Percentiles rank a stretch among this genome's conserved stretches.
Conservation (phyloP, 2,329 filamentous ascomycete genomes). For the Penicillium paneum region DNA sequence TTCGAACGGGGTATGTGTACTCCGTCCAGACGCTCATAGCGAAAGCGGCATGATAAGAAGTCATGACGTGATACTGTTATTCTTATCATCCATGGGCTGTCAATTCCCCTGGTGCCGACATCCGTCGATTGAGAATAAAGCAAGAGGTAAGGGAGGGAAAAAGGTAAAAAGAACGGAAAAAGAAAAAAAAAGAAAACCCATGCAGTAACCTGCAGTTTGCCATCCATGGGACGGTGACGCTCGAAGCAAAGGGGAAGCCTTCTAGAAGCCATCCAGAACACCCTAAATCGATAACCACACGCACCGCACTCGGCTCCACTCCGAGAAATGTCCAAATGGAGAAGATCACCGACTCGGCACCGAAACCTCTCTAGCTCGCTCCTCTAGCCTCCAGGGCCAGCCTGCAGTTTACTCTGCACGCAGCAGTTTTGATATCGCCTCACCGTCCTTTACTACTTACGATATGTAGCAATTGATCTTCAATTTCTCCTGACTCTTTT, state of each 20-base stretch:
- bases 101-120: slow-evolving; percentile 10
- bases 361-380: not conserved
- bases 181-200: not conserved
- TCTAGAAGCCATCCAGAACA: slow-evolving; percentile 39
- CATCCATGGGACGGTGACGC: slow-evolving; percentile 16
- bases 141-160: not conserved
- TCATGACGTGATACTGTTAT: slow-evolving; percentile 22
- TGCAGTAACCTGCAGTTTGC: slow-evolving; percentile 16
- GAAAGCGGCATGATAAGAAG: slow-evolving; percentile 23
- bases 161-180: not conserved
- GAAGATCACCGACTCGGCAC: slow-evolving; percentile 8
- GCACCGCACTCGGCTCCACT: slow-evolving; percentile 14
- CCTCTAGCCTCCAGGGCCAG: not conserved
- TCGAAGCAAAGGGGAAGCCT: slow-evolving; percentile 17
- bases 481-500: no score
- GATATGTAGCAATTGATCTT: no score
- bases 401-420: slow-evolving; percentile 6
- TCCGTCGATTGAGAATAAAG: not conserved
- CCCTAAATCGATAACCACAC: slow-evolving; percentile 16
- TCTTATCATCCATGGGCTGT: slow-evolving; percentile 1
- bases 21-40: no score
- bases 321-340: not conserved
- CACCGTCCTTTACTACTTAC: not conserved
- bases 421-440: slow-evolving; percentile 5
- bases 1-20: not conserved